Evolutionary conservation across 805 yeast genomes (phyloP), one percentile per base, ranked within the genome.

Genomic region (Maudiozyma turicensis): DNA sequence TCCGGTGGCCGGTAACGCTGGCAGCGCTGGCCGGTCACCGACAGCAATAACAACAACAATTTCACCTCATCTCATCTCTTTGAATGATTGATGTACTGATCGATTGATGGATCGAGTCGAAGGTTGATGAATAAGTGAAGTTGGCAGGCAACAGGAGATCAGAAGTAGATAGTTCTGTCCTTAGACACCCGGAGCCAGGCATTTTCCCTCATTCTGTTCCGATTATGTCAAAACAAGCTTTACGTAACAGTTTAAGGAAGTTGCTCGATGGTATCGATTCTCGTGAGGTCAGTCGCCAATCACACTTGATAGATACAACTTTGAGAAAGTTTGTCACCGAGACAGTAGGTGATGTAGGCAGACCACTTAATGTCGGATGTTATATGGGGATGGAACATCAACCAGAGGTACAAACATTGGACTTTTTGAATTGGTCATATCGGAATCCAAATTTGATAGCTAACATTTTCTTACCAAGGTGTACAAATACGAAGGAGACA

Each of bases 331-430:
- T 42, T 8, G 35, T 42, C n/a, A 13, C 8, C 3, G 11, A 42
- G 26, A 11, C 11, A 14, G n/a, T 13, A 6, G n/a, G n/a, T 13
- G n/a, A 34, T 11, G 7, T 34, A 11, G 38, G 38, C 2, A 34
- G 38, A 26, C 41, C 41, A 9, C 15, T 42, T 9, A 42, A 32
- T 32, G 70, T 89, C 2, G 96, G 84, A 0, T 59, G 87, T 32
- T 90, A 78, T 58, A 77, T 89, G 85, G 80, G 77, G 61, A 83
- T 90, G 89, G 87, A 83, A 1, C 54, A 65, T 26, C 54, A 65
- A 20, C 73, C 80, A 46, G 97, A 90, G 64, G 70, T 85, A 1
- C 76, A 76, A 49, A 89, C 96, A 0, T 57, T 63, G 8, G 61
- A 60, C 0, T 64, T 89, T 9, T 76, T 90, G 2, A 55, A 69